Evolutionary conservation across 441 rosid genomes (phyloP), one percentile per base, ranked within the genome.

Genomic region (Arabidopsis lyrata): DNA sequence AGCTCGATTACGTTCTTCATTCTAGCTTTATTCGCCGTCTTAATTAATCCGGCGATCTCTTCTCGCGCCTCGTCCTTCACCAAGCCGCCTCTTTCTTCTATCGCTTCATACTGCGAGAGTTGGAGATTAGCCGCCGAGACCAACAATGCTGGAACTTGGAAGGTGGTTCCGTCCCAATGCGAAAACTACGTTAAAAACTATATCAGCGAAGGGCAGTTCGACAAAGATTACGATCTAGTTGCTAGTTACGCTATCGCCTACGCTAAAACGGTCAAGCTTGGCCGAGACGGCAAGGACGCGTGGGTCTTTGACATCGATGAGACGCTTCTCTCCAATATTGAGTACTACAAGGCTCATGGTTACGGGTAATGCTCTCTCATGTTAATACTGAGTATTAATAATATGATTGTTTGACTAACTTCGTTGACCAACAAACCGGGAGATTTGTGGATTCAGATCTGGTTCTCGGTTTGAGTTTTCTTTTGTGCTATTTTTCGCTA

Each of bases 291-390:
- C 34, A 86, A 78, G 74, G 95, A 94, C 78, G 94, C 90, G 5
- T 94, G 97, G 99, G 79, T 94, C 55, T 94, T 94, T 66, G 97
- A 94, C 69, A 74, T 94, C 53, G 99, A 94, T 34, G 97, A 94
- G 86, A 91, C 97, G 15, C 81, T 91, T 59, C 86, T 94, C 65
- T 57, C 94, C 15, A 90, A 91, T 82, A 53, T 88, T 36, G 88
- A 89, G 4, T 94, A 91, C 79, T 94, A 91, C 61, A 75, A 55
- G 66, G 68, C n/a, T n/a, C 87, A 82, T 49, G 97, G 92, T 38
- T 90, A 81, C 82, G 92, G 98, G 98, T 94, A 80, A 16, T 70
- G 84, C 59, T 11, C 57, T 20, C 53, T 66, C 22, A 29, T 29
- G 31, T 29, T 44, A 2, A 18, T 18, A 18, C 1, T 18, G 20